Conservation (phyloP, 805 yeast genomes). For the Huiozyma naganishii region DNA sequence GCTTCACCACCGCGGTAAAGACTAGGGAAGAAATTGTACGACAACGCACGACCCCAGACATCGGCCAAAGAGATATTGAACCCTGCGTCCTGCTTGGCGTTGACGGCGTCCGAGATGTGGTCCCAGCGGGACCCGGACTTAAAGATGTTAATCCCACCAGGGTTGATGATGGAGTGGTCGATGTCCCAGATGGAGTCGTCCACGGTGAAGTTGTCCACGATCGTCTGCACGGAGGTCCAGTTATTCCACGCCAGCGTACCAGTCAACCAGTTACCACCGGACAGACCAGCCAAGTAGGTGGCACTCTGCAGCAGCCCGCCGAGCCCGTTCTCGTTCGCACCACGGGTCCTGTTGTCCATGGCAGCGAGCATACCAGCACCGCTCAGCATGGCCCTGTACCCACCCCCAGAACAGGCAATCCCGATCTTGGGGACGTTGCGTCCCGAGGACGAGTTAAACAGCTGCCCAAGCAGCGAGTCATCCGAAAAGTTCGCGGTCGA, state of each 20-base stretch:
- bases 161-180: slow-evolving; percentile 45
- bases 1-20: slow-evolving; percentile 54
- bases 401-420: slow-evolving; percentile 73
- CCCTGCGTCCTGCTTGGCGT: slow-evolving; percentile 50
- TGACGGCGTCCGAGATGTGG: slow-evolving; percentile 42
- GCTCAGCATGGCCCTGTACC: slow-evolving; percentile 77
- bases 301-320: slow-evolving; percentile 68
- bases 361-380: slow-evolving; percentile 84
- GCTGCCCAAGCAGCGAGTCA: slow-evolving; percentile 6
- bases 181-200: slow-evolving; percentile 58
- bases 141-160: slow-evolving; percentile 52
- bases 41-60: slow-evolving; percentile 68
- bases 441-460: slow-evolving; percentile 14
- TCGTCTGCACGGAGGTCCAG: slow-evolving; percentile 59
- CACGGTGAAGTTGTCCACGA: slow-evolving; percentile 30
- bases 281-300: slow-evolving; percentile 63
- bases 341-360: slow-evolving; percentile 62
- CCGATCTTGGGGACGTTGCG: slow-evolving; percentile 38
- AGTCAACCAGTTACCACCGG: slow-evolving; percentile 80
- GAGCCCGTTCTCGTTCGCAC: slow-evolving; percentile 43
- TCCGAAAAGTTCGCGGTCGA: slow-evolving; percentile 25
- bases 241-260: slow-evolving; percentile 59
- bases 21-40: slow-evolving; percentile 61
- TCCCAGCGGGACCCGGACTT: slow-evolving; percentile 43
- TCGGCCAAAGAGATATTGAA: slow-evolving; percentile 60